Base-by-base conservation (phyloP, 177 flowering plant species). In the Vitis hybrid region DNA sequence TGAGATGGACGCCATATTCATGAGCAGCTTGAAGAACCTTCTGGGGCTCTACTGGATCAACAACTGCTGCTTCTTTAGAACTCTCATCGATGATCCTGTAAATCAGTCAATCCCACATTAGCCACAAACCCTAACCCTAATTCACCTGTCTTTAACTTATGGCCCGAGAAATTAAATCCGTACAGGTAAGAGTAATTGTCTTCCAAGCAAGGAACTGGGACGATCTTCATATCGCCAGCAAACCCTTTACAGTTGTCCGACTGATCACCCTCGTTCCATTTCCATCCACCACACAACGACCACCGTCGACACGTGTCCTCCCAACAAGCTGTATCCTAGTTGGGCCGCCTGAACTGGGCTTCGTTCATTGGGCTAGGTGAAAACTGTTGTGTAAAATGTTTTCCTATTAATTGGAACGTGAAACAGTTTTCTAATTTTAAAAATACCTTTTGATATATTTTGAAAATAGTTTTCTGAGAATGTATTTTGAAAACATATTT, bases 181-280 rank as follows among this genome's bases (percentile, higher is more conserved):
- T 75, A 95, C 99, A 95, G 59, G 85, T 95, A 95, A 1, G 99
- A 70, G 71, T 90, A 95, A 84, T 93, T 93, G 80, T 95, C 99
- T 71, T 91, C 90, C 73, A 95, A 77, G 80, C 98, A 91, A 28
- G 92, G 92, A 62, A 95, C 72, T 62, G 81, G 81, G 6, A 87
- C 63, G 71, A 94, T 88, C 75, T 88, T 89, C 98, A 94, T 94
- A 51, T 65, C 62, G 11, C 28, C 12, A 3, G 50, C 14, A 12
- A 55, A 14, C 18, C 58, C 58, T 14, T 17, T 3, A 14, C 17
- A 55, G 17, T 55, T 55, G 58, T 14, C 31, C 31, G 31, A 28
- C 31, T 28, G 31, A 28, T 28, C 31, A 28, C 31, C 31, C 4
- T 28, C 31, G 31, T 28, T 28, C 31, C 4, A 28, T 28, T 28